phyloP scores from a whole-genome alignment of 129 eudicot genomes.

The Deinandra increscens region DNA sequence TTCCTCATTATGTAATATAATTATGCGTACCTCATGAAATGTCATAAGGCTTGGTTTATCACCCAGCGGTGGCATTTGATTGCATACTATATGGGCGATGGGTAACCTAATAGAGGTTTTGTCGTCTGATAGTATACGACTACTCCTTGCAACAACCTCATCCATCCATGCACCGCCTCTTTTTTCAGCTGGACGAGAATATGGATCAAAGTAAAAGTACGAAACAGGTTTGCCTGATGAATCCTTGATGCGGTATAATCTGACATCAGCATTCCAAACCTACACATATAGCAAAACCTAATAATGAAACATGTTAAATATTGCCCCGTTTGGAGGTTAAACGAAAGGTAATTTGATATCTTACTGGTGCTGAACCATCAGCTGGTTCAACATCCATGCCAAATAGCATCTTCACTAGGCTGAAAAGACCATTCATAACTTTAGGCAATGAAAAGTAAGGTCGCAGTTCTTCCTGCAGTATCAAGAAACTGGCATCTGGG shows the following conservation, averaged over 20 bases:
- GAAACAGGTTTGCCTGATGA: slow-evolving; percentile 74
- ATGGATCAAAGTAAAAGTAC: slow-evolving; percentile 94
- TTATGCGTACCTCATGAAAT: slow-evolving; percentile 70
- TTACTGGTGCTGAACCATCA: slow-evolving; percentile 91
- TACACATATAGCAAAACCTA: slow-evolving; percentile 25
- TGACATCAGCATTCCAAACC: slow-evolving; percentile 93
- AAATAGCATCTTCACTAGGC: slow-evolving; percentile 75
- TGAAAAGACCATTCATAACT: slow-evolving; percentile 97
- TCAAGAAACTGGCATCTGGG: slow-evolving; percentile 5
- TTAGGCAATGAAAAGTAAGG: slow-evolving; percentile 94
- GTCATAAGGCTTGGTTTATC: slow-evolving; percentile 98
- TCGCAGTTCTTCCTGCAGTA: slow-evolving; percentile 84
- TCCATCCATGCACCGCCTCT: slow-evolving; percentile 99
- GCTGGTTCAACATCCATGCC: slow-evolving; percentile 71
- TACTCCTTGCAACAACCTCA: slow-evolving; percentile 78
- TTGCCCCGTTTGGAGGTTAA: neutral
- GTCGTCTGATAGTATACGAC: slow-evolving; percentile 67
- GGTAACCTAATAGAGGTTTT: slow-evolving; percentile 82
- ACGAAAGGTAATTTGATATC: neutral
- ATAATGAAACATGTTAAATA: neutral
- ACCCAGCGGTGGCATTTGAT: slow-evolving; percentile 99
- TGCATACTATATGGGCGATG: slow-evolving; percentile 96
- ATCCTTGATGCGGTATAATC: slow-evolving; percentile 78
- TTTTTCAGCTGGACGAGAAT: slow-evolving; percentile 93
- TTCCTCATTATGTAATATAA: neutral